Evolutionary conservation across 768 basidiomycete species (phyloP), one percentile per base, ranked within the genome.

Genomic region (Auricularia sp.): DNA sequence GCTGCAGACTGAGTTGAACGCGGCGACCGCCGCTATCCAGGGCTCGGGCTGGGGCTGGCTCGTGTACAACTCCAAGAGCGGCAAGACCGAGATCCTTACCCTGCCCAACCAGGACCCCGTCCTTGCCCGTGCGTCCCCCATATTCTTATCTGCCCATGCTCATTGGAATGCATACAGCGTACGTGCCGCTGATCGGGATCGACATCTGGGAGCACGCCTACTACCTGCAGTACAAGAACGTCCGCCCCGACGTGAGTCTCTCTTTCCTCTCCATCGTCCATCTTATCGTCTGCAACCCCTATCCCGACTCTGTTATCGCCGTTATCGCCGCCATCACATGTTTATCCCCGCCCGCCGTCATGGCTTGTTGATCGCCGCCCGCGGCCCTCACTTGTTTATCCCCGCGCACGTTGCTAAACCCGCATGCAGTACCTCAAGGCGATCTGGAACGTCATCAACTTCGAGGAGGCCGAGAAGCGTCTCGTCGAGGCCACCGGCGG

Each of bases 121-220:
- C 56, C 56, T 59, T 1, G 24, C 24, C 29, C 56, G 56, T 59
- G 34, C 21, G 56, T 59, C 54, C 39, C 39, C 39, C 8, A 7
- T 42, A 42, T 2, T 8, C 13, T 14, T 42, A 42, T 42, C 39
- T 42, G 13, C 29, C 29, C 29, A 42, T 42, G 8, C 13, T 14
- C 47, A 24, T 37, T 21, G 61, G 37, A 45, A 3, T 18, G 64
- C 34, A 56, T 65, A 11, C 71, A 91, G 91, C 88, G 3, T 91
- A 94, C 76, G 81, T 83, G 18, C 94, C 96, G 21, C 88, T 99
- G 72, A 85, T 99, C 73, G 97, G 97, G 39, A 87, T 98, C 68
- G 96, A 99, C 77, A 89, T 98, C 71, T 98, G 96, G 96, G 92
- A 94, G 76, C 93, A 95, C 75, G 88, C 88, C n/a, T 90, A 87